Evolutionary conservation across 257 asterid species (phyloP), one percentile per base, ranked within the genome.

Genomic region (Nicotiana undulata): DNA sequence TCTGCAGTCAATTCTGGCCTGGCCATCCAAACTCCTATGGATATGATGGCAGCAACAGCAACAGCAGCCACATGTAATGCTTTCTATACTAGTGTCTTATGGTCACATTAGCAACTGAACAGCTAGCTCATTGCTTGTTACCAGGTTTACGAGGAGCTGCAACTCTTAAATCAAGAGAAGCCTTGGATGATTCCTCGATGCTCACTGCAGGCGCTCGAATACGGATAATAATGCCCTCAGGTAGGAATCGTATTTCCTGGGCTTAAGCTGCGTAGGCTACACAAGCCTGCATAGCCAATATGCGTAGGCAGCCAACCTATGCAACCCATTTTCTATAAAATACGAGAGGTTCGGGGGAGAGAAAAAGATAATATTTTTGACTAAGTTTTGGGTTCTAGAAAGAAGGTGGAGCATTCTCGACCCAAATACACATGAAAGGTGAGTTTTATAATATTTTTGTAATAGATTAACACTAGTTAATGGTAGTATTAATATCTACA

Each of bases 121-220:
- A 60, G 66, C 79, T 66, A 60, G 66, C 79, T 66, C 18, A 64
- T 66, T 75, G 63, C 65, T 6, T 24, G 16, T 68, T 46, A 84
- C 80, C 87, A 91, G 94, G 92, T 81, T 80, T 91, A 68, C 80
- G 92, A 87, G 94, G 92, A 81, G 93, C 88, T 60, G 80, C 90
- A 31, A 85, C 89, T 77, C 92, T 90, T 66, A 88, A 80, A 86
- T 88, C 94, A 83, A 89, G 96, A 88, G n/a, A n/a, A n/a, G 84
- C 86, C 60, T 70, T 56, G 82, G 85, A 58, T 46, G 85, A 86
- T 40, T 83, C 90, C 53, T 59, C 79, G 52, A 83, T 82, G 86
- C 87, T 85, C 37, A 85, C 80, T 34, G 80, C 86, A 82, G 87
- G 90, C 64, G 85, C 89, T 24, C 89, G 87, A 82, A 85, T 90